Base-by-base conservation (phyloP, 805 yeast species). In the Monosporozyma servazzii region DNA sequence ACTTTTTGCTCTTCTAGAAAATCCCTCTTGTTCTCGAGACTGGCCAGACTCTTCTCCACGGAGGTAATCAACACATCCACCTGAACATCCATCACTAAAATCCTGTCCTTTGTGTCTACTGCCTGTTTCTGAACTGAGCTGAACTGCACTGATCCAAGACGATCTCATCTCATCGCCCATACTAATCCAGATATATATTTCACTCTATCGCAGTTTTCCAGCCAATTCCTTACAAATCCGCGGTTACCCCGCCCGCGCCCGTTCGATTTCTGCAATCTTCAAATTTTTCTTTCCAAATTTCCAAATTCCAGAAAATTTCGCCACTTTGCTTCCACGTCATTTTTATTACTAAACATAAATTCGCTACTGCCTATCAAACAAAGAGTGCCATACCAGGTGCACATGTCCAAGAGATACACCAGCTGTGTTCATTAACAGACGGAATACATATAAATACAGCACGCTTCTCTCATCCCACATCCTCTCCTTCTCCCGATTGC, bases 1-100 rank as follows among this genome's bases (percentile, higher is more conserved):
- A 51, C 56, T 25, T 55, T 49, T 49, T 68, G 71, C 6, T 62
- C 65, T 18, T 46, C 45, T 40, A 68, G 51, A 47, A 66, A 67
- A 9, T 54, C 54, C n/a, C 49, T 46, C 47, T 66, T 67, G 8
- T 52, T 56, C 21, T 51, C 42, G 37, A 66, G 48, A 47, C 55
- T 65, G 10, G 41, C 31, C 10, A 64, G 45, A 4, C 65, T 64
- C 27, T 53, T 54, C 18, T 47, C 46, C 17, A 66, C 61, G n/a
- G 61, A 58, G 5, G 48, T 51, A 6, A 54, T 30, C 30, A 65
- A 51, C 21, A 53, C 49, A 1, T 56, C 57, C 2, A 54, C 48
- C 10, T 55, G 48, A n/a, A 37, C 37, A 36, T 53, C 54, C 59
- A 54, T 56, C 10, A 8, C 23, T 33, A n/a, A n/a, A n/a, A n/a